These are phyloP conservation scores for Spiromastix sp. DNA, from an alignment of 2,329 filamentous ascomycete genomes.

Conservation along the genomic window DNA sequence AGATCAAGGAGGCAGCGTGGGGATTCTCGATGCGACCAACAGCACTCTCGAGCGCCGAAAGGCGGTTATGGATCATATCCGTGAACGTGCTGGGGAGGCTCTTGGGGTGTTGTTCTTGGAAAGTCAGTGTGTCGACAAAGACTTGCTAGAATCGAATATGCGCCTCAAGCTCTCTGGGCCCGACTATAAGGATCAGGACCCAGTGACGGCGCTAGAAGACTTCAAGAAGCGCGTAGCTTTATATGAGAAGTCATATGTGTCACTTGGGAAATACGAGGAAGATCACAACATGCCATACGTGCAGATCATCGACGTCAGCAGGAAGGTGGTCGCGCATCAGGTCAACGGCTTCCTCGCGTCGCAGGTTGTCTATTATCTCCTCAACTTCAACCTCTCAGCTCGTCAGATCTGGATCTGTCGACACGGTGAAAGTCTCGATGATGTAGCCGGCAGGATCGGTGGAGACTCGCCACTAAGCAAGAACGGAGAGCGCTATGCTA, in stretches of 20 bases:
- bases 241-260: conserved; percentile 89
- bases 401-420: conserved; percentile 97
- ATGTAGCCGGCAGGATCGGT: conserved; percentile 77
- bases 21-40: conserved; percentile 95
- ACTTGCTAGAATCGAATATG: conserved; percentile 90
- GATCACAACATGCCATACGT: conserved; percentile 87
- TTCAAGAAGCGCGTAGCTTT: conserved; percentile 88
- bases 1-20: conserved; percentile 70
- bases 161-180: conserved; percentile 90
- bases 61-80: conserved; percentile 73
- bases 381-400: conserved; percentile 92
- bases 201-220: conserved; percentile 69
- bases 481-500: conserved; percentile 68
- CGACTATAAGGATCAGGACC: conserved; percentile 92
- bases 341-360: conserved; percentile 85
- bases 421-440: conserved; percentile 85
- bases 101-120: conserved; percentile 92
- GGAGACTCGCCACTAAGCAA: conserved; percentile 79
- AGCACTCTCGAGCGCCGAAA: conserved; percentile 81
- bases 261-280: conserved; percentile 85
- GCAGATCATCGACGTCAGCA: conserved; percentile 93
- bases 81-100: conserved; percentile 67
- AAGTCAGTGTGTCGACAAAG: conserved; percentile 78
- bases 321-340: conserved; percentile 84
- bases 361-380: conserved; percentile 86